phyloP scores from a whole-genome alignment of 2,329 filamentous ascomycete species.

The Lachnellula cervina region DNA sequence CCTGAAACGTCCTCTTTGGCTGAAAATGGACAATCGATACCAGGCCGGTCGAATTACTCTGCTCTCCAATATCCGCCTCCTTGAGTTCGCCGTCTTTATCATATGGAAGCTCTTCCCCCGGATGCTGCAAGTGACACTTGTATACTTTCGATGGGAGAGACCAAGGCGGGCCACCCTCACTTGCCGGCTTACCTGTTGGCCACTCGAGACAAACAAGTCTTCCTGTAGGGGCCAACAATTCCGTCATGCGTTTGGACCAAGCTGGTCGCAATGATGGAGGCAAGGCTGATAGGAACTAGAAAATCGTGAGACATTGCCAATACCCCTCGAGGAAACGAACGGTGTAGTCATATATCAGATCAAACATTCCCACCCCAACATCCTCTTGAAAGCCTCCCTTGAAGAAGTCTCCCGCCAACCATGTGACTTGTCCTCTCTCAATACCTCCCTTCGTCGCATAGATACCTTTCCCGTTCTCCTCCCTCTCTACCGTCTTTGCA shows the following conservation, averaged over 20 bases:
- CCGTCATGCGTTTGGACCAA: conserved; percentile 50
- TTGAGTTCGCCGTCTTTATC: conserved; percentile 47
- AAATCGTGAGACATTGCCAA: conserved; percentile 6
- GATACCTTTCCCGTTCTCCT: conserved; percentile 34
- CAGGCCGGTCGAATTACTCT: conserved; percentile 34
- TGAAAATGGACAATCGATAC: conserved; percentile 45
- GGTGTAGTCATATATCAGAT: conserved; percentile 61
- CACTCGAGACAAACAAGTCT: conserved; percentile 68
- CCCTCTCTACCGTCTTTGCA: conserved; percentile 41
- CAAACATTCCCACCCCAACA: conserved; percentile 47
- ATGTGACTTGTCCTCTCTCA: conserved; percentile 48
- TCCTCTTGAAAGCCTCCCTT: conserved; percentile 49
- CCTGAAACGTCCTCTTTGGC: conserved; percentile 44
- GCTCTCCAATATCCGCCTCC: conserved; percentile 41
- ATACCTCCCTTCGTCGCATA: conserved; percentile 40
- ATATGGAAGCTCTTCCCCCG: conserved; percentile 64
- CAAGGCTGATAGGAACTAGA: conserved; percentile 58
- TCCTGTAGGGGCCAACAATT: conserved; percentile 46
- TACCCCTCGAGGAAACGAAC: conserved; percentile 35
- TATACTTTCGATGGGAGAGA: conserved; percentile 66
- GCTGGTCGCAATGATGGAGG: conserved; percentile 46
- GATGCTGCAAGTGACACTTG: conserved; percentile 62
- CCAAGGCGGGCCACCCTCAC: conserved; percentile 67
- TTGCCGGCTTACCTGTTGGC: conserved; percentile 65
- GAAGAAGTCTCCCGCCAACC: conserved; percentile 65